Percentiles rank a stretch among this genome's conserved stretches.
phyloP scores from a whole-genome alignment of 2,329 filamentous ascomycete species.

The Arachnomyces sp. region DNA sequence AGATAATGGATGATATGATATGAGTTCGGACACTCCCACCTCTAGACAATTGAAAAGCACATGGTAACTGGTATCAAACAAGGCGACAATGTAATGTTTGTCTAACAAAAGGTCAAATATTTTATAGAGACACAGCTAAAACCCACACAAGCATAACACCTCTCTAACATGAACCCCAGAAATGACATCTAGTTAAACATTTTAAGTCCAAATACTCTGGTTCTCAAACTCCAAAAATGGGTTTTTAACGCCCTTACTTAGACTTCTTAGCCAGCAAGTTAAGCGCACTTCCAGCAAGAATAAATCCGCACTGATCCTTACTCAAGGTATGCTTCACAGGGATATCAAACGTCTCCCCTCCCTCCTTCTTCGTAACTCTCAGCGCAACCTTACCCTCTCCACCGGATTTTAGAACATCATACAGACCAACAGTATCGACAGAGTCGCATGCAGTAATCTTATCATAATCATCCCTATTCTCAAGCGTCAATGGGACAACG shows the following conservation, averaged over 20 bases:
- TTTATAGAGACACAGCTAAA: no score
- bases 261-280: conserved; percentile 70
- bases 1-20: no score
- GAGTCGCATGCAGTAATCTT: conserved; percentile 72
- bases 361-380: conserved; percentile 51
- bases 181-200: neutral
- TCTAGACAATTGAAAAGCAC: no score
- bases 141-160: no score
- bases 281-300: conserved; percentile 85
- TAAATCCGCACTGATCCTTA: conserved; percentile 83
- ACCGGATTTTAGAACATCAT: conserved; percentile 68
- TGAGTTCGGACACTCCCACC: no score
- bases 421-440: conserved; percentile 72
- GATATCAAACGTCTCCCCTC: conserved; percentile 59
- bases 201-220: neutral
- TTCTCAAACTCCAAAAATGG: neutral
- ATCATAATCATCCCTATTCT: conserved; percentile 80
- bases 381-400: conserved; percentile 71
- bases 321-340: conserved; percentile 81
- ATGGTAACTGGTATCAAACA: no score
- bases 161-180: neutral
- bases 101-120: no score
- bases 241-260: conserved; percentile 4
- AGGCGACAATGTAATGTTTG: no score
- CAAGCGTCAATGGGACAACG: conserved; percentile 88